These are phyloP conservation scores for Trichoderma endophyticum DNA, from an alignment of 2,329 filamentous ascomycete species.

Conservation along the genomic window DNA sequence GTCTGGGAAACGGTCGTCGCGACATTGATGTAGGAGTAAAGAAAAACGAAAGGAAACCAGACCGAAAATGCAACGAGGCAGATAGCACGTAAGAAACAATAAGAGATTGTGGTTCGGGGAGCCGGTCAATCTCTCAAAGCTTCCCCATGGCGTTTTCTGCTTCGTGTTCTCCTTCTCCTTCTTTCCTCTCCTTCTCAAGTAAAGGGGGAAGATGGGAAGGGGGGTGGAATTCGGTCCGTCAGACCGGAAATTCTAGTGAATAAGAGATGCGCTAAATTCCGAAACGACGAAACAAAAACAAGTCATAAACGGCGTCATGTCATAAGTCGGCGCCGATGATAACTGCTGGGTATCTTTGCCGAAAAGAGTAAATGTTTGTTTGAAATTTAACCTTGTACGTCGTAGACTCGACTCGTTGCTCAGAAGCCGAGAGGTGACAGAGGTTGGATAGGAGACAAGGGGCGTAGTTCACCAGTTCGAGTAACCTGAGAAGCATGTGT, in stretches of 20 bases:
- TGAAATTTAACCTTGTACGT: neutral
- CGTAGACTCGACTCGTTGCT: constrained; percentile 17
- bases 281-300: constrained; percentile 18
- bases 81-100: neutral
- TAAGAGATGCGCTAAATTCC: constrained; percentile 13
- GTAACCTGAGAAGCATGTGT: constrained; percentile 24
- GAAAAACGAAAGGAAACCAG: neutral
- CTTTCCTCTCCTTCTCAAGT: neutral
- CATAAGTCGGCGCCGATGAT: constrained; percentile 29
- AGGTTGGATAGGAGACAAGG: constrained; percentile 64
- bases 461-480: constrained; percentile 44
- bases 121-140: neutral
- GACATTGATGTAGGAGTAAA: constrained; percentile 5
- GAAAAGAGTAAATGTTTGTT: constrained; percentile 2
- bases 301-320: constrained; percentile 36
- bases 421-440: constrained; percentile 60
- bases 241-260: neutral
- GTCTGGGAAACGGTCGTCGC: neutral
- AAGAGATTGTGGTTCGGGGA: neutral
- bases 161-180: neutral
- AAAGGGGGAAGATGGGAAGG: neutral
- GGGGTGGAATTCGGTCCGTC: neutral
- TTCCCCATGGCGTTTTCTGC: too few relatives aligned
- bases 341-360: constrained; percentile 20
- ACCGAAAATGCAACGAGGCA: constrained; percentile 7